Base-by-base conservation (phyloP, 768 basidiomycete species). In the Leccinellum rugosiceps region DNA sequence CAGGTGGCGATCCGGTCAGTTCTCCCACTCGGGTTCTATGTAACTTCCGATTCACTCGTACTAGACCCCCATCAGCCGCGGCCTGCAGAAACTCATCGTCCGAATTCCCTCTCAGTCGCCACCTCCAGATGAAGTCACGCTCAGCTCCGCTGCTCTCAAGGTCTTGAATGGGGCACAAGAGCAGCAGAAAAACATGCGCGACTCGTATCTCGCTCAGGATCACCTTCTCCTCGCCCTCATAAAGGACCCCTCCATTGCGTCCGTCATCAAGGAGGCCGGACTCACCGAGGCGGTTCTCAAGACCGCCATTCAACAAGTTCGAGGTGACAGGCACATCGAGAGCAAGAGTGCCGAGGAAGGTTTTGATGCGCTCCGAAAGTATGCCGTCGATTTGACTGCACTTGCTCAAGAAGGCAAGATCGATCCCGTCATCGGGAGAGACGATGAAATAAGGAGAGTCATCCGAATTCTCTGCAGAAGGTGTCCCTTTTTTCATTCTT, bases 381-480 rank as follows among this genome's bases (percentile, higher is more conserved):
- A 92, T 67, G 91, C 91, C 1, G 75, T 88, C 14, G 93, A 97
- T 71, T 76, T 96, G 48, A 97, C 94, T 0, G 78, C 89, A 4
- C 78, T 95, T 3, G 94, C 94, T 30, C 87, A 88, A 68, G 90
- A 92, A 68, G 94, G 94, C 14, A 95, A 95, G 71, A 84, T 96
- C n/a, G 94, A 97, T 71, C 94, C 94, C 4, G 91, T 94, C 28
- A 93, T 97, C 56, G 94, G 94, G 9, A 84, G 93, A 52, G 94
- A 96, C 69, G 88, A 94, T 63, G 94, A 95, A 70, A 94, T 97
- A 62, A 83, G 94, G 52, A 83, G 94, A 46, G 85, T 82, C 41
- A 81, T 94, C 53, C 87, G 92, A 45, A 91, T 94, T 63, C 80
- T 94, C 32, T 93, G 90, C 62, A 76, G 89, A 78, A 82, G 87